Percentiles rank a stretch among this genome's conserved stretches.
Conservation (phyloP, 2,329 filamentous ascomycete species). For the Ascochyta viciae-villosae region DNA sequence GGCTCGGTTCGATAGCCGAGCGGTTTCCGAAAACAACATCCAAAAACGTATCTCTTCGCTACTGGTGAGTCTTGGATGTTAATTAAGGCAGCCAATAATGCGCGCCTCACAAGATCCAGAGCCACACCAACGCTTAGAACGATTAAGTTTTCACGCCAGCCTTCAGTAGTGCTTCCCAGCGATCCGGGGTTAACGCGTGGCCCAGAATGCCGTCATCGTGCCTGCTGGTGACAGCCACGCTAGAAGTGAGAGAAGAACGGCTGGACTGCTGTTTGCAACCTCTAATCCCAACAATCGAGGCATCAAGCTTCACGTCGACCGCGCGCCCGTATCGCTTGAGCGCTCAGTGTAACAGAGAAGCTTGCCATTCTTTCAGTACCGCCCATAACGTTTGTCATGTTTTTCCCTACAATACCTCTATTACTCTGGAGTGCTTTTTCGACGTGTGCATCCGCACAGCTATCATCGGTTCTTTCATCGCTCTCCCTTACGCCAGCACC, state of each 20-base stretch:
- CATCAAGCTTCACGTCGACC: not conserved
- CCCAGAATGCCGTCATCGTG: conserved; percentile 27
- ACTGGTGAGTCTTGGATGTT: not conserved
- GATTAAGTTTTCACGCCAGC: conserved; percentile 9
- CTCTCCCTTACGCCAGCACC: conserved; percentile 13
- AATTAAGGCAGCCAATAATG: conserved; percentile 1
- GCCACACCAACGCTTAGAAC: not conserved
- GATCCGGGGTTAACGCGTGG: conserved; percentile 27
- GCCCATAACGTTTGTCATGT: conserved; percentile 20
- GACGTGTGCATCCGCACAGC: conserved; percentile 21
- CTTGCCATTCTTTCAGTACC: conserved; percentile 20
- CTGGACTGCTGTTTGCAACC: not conserved
- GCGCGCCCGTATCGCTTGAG: conserved; percentile 7
- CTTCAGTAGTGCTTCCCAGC: conserved; percentile 13
- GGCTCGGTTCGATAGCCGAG: conserved; percentile 12
- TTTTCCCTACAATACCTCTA: conserved; percentile 14
- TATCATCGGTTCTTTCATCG: conserved; percentile 17
- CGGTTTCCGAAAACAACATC: not conserved
- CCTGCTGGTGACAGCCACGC: conserved; percentile 11
- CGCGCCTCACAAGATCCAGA: conserved; percentile 6
- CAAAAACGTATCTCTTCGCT: not conserved
- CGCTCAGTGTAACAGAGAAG: conserved; percentile 2
- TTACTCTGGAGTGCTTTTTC: conserved; percentile 14
- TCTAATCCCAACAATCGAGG: not conserved
- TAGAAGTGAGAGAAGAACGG: conserved; percentile 10